These are phyloP conservation scores for Ogataea haglerorum DNA, from an alignment of 805 yeast genomes.

Conservation along the genomic window DNA sequence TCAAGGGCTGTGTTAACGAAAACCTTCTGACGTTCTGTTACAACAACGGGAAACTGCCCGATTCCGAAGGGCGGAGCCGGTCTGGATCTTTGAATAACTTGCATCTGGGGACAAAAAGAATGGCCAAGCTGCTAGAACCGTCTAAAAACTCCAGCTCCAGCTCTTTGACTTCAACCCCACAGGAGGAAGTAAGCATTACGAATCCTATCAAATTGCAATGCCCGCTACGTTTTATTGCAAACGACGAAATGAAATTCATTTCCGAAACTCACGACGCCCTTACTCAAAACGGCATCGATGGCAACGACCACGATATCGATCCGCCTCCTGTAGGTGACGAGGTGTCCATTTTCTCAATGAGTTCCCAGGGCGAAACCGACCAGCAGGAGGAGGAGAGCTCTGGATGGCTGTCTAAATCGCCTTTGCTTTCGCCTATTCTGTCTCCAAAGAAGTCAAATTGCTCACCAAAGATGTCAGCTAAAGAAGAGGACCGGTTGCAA, in stretches of 20 bases:
- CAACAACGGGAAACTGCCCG: slow-evolving; percentile 28
- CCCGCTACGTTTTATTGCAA: slow-evolving; percentile 32
- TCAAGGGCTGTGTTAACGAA: slow-evolving; percentile 53
- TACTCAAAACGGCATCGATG: slow-evolving; percentile 22
- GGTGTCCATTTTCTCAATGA: slow-evolving; percentile 27
- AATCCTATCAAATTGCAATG: slow-evolving; percentile 37
- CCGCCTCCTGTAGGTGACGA: slow-evolving; percentile 18
- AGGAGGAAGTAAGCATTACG: slow-evolving; percentile 32
- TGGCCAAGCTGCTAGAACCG: slow-evolving; percentile 23
- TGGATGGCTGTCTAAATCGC: slow-evolving; percentile 24
- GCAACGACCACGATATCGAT: slow-evolving; percentile 21
- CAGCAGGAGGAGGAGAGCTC: slow-evolving; percentile 13
- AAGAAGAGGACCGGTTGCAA: slow-evolving; percentile 17
- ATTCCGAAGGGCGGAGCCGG: slow-evolving; percentile 15
- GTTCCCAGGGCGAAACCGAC: slow-evolving; percentile 22
- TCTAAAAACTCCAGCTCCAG: slow-evolving; percentile 3
- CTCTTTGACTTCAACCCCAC: slow-evolving; percentile 1
- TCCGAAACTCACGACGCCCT: slow-evolving; percentile 26
- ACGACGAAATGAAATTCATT: slow-evolving; percentile 30
- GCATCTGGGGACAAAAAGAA: slow-evolving; percentile 12
- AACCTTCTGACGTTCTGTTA: slow-evolving; percentile 59
- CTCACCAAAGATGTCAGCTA: slow-evolving; percentile 10
- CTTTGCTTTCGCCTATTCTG: slow-evolving; percentile 17
- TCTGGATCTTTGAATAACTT: slow-evolving; percentile 17
- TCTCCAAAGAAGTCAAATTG: slow-evolving; percentile 17